phyloP scores from a whole-genome alignment of 2,329 filamentous ascomycete species.

The Fonsecaea monophora region DNA sequence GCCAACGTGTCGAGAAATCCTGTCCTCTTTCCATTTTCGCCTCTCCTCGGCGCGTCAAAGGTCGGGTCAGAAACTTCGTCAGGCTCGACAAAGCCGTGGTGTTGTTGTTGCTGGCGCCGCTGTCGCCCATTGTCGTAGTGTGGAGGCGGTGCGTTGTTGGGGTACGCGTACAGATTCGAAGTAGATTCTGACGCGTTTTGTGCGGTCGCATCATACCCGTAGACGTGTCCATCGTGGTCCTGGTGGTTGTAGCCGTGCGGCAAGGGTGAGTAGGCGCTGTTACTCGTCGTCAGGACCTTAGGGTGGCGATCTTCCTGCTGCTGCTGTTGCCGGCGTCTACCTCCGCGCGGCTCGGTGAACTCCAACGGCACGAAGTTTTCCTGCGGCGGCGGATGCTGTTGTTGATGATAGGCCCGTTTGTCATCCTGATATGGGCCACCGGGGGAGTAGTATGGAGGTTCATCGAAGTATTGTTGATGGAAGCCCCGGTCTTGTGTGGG shows the following conservation, averaged over 20 bases:
- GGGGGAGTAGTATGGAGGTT: neutral
- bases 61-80: slow-evolving; percentile 10
- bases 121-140: neutral
- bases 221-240: neutral
- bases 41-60: neutral
- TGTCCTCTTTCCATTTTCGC: neutral
- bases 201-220: neutral
- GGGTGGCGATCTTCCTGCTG: neutral
- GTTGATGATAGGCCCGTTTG: neutral
- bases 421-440: neutral
- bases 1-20: slow-evolving; percentile 14
- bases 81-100: slow-evolving; percentile 22
- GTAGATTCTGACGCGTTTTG: neutral
- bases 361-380: slow-evolving; percentile 18
- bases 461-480: slow-evolving; percentile 21
- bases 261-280: slow-evolving; percentile 19
- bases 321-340: neutral
- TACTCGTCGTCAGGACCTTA: slow-evolving; percentile 8
- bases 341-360: slow-evolving; percentile 17
- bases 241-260: slow-evolving; percentile 13
- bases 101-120: neutral
- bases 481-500: slow-evolving; percentile 2
- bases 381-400: neutral
- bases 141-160: neutral
- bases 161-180: neutral